Conservation (phyloP, 129 eudicot genomes). For the Sambucus nigra region DNA sequence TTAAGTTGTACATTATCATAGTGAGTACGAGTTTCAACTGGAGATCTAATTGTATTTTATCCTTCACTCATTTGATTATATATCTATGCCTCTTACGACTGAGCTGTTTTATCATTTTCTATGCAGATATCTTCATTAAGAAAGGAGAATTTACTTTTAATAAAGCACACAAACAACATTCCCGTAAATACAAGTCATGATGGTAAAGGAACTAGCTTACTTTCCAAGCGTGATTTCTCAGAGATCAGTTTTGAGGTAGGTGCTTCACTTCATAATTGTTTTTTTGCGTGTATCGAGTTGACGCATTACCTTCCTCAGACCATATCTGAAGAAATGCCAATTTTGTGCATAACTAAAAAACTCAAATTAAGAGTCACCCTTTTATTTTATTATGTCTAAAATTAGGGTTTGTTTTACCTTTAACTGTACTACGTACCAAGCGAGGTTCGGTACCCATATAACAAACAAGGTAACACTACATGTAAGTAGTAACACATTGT, state of each 20-base stretch:
- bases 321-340: too few species aligned
- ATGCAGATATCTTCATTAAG: conserved; percentile 59
- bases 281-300: not conserved
- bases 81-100: not conserved
- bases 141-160: conserved; percentile 41
- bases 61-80: not conserved
- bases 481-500: too few species aligned
- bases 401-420: not conserved
- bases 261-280: not conserved
- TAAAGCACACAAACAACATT: conserved; percentile 18
- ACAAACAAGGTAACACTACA: too few species aligned
- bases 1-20: too few species aligned
- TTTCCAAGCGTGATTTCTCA: conserved; percentile 12
- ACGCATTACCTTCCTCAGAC: too few species aligned
- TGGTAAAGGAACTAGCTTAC: conserved; percentile 18
- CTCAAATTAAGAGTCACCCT: too few species aligned
- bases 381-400: too few species aligned
- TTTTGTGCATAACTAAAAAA: too few species aligned
- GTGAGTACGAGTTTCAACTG: too few species aligned
- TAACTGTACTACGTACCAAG: too few species aligned
- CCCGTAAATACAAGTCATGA: conserved; percentile 17
- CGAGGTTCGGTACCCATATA: too few species aligned
- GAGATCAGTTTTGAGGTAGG: conserved; percentile 27
- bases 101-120: not conserved
- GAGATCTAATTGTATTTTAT: too few species aligned